phyloP scores from a whole-genome alignment of 2,329 filamentous ascomycete genomes.

The Helicocarpus griseus region DNA sequence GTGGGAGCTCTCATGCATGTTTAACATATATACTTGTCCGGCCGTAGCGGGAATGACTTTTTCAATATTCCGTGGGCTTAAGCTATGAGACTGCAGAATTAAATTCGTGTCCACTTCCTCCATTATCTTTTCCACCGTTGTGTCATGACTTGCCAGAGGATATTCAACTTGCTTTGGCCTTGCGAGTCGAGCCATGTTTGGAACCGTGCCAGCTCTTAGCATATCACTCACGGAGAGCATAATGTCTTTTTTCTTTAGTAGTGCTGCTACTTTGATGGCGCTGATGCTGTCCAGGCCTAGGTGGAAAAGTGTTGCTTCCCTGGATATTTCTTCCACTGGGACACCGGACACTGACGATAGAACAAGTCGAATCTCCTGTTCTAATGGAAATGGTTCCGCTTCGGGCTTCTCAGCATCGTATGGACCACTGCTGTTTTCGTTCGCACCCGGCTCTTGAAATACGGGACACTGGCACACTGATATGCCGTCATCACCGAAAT shows the following conservation, averaged over 20 bases:
- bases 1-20: slow-evolving; percentile 58
- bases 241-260: slow-evolving; percentile 57
- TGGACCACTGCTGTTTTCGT: not conserved
- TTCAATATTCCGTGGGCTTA: slow-evolving; percentile 43
- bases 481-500: slow-evolving; percentile 42
- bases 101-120: slow-evolving; percentile 27
- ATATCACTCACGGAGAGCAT: slow-evolving; percentile 61
- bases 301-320: slow-evolving; percentile 62
- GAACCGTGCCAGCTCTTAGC: slow-evolving; percentile 54
- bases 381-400: slow-evolving; percentile 23
- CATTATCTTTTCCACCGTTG: slow-evolving; percentile 23
- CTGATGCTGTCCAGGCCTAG: slow-evolving; percentile 87
- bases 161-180: slow-evolving; percentile 13
- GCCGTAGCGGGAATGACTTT: slow-evolving; percentile 58
- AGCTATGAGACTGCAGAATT: slow-evolving; percentile 32
- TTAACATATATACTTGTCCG: slow-evolving; percentile 73
- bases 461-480: slow-evolving; percentile 45
- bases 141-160: slow-evolving; percentile 13
- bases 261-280: slow-evolving; percentile 69
- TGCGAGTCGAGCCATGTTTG: slow-evolving; percentile 48
- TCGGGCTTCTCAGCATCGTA: not conserved
- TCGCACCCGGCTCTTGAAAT: slow-evolving; percentile 1
- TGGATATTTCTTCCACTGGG: slow-evolving; percentile 47
- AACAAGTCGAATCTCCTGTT: slow-evolving; percentile 35
- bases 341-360: slow-evolving; percentile 52